Evolutionary conservation across 1,284 basidiomycete species (phyloP).

Genomic region (Ganoderma boninense): DNA sequence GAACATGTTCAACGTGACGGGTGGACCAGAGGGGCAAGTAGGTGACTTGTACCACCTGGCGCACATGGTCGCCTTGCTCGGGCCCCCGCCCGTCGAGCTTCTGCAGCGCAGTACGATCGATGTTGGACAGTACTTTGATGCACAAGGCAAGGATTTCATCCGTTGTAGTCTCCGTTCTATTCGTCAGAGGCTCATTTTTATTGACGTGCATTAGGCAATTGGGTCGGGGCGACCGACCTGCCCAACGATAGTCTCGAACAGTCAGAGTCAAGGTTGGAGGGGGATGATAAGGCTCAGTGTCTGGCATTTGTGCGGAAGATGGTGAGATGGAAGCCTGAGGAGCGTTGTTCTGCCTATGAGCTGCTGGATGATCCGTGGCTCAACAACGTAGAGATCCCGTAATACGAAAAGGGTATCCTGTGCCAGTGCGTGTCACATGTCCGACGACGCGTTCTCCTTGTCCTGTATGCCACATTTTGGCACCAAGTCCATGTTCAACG

Average conservation of each 20-base stretch:
- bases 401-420: too few relatives aligned
- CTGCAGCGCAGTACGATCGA: slow-evolving; percentile 22
- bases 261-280: slow-evolving; percentile 18
- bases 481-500: too few relatives aligned
- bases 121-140: slow-evolving; percentile 26
- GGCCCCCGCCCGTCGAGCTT: slow-evolving; percentile 33
- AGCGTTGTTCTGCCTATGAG: slow-evolving; percentile 7
- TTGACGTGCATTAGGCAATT: slow-evolving; percentile 12
- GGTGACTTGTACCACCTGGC: slow-evolving; percentile 32
- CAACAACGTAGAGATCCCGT: background rate
- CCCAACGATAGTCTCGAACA: slow-evolving; percentile 23
- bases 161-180: background rate
- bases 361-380: slow-evolving; percentile 15
- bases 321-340: slow-evolving; percentile 22
- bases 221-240: slow-evolving; percentile 18
- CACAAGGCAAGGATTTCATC: slow-evolving; percentile 19
- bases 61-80: slow-evolving; percentile 38
- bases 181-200: background rate
- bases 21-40: slow-evolving; percentile 23
- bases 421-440: too few relatives aligned
- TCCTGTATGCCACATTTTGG: too few relatives aligned
- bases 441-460: too few relatives aligned
- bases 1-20: slow-evolving; percentile 32
- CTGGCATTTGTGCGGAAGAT: slow-evolving; percentile 21
- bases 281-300: slow-evolving; percentile 24